Percentiles rank a stretch among this genome's conserved stretches.
These are phyloP conservation scores for Bidens hawaiensis DNA, from an alignment of 140 eudicot species.

Conservation along the genomic window DNA sequence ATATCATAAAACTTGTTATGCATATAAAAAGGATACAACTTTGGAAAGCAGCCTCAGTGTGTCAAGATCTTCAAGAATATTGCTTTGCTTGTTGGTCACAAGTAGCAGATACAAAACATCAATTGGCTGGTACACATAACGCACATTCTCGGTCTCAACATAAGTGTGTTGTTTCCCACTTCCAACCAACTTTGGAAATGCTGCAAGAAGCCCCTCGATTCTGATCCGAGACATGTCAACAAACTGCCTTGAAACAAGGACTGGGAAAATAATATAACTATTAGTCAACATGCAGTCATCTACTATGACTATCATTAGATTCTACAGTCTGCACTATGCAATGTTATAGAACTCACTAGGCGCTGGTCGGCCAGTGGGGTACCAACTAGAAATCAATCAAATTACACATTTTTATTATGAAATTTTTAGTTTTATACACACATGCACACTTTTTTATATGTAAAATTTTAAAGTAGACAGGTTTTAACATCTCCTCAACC, in stretches of 20 bases:
- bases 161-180: slow-evolving; percentile 96
- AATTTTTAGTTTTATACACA: too few relatives aligned
- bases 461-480: too few relatives aligned
- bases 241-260: slow-evolving; percentile 95
- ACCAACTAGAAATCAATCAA: too few relatives aligned
- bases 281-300: slow-evolving; percentile 13
- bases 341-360: too few relatives aligned
- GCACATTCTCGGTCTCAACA: slow-evolving; percentile 93
- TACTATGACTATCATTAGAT: background rate
- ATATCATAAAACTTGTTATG: too few relatives aligned
- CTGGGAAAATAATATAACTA: slow-evolving; percentile 34
- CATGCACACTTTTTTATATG: too few relatives aligned
- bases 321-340: too few relatives aligned
- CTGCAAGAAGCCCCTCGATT: slow-evolving; percentile 98
- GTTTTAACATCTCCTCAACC: too few relatives aligned
- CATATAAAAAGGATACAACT: slow-evolving; percentile 67
- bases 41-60: slow-evolving; percentile 93
- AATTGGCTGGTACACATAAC: slow-evolving; percentile 97
- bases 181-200: slow-evolving; percentile 93
- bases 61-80: slow-evolving; percentile 95
- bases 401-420: too few relatives aligned
- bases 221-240: slow-evolving; percentile 98
- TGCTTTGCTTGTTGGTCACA: slow-evolving; percentile 97
- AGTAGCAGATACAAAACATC: slow-evolving; percentile 81
- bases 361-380: too few relatives aligned